phyloP scores from a whole-genome alignment of 441 rosid genomes.

The Eruca vesicaria region DNA sequence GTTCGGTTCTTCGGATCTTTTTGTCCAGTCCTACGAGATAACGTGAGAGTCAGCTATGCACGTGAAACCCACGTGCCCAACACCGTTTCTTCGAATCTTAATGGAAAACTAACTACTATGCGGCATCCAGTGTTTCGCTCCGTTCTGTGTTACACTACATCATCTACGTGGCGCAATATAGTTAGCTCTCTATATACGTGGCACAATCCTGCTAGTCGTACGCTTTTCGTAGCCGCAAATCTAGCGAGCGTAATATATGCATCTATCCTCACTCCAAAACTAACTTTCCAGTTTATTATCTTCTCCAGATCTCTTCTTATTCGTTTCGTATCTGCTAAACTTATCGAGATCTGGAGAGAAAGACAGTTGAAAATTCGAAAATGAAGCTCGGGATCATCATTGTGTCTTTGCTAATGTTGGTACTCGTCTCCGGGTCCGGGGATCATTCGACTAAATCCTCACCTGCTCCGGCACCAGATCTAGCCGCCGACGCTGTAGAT shows the following conservation, averaged over 20 bases:
- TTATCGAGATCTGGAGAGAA: conserved; percentile 3
- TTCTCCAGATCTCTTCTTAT: conserved; percentile 24
- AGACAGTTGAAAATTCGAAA: neutral
- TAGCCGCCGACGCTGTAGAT: conserved; percentile 5
- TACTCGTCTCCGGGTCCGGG: conserved; percentile 27
- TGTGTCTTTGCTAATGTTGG: neutral
- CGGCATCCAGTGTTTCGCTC: neutral
- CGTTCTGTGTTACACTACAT: neutral
- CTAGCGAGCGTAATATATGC: conserved; percentile 2
- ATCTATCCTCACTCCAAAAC: neutral
- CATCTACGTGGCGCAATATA: neutral
- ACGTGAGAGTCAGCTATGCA: conserved; percentile 23
- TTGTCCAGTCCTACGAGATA: no score
- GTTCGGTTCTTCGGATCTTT: no score
- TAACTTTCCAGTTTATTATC: neutral
- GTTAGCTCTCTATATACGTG: conserved; percentile 22
- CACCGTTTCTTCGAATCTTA: neutral
- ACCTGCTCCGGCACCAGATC: conserved; percentile 35
- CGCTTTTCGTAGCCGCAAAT: conserved; percentile 37
- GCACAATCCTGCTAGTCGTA: neutral
- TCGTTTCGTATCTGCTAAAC: neutral
- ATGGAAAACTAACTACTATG: neutral
- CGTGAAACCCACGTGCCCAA: conserved; percentile 27
- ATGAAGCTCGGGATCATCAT: conserved; percentile 24
- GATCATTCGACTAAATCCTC: conserved; percentile 9